These are phyloP conservation scores for Gnomoniopsis sp. DNA, from an alignment of 2,329 filamentous ascomycete genomes.

Conservation along the genomic window DNA sequence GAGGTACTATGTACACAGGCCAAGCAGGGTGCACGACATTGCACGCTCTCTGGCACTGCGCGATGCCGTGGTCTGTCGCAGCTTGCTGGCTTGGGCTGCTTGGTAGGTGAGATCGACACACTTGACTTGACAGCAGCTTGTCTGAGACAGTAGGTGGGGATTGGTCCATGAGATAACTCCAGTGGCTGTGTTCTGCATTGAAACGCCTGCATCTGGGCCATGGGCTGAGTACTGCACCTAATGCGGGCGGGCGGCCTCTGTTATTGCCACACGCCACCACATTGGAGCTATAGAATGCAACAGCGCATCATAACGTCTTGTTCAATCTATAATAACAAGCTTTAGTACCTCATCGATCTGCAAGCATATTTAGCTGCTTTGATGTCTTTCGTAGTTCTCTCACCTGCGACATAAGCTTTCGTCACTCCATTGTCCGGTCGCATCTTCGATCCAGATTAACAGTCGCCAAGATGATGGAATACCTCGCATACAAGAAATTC, in stretches of 20 bases:
- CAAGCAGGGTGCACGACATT: not conserved
- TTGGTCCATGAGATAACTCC: constrained; percentile 4
- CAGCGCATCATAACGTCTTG: not conserved
- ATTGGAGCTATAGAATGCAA: not conserved
- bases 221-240: not conserved
- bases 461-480: constrained; percentile 54
- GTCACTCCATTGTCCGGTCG: not conserved
- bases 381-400: not conserved
- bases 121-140: not conserved
- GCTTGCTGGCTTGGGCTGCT: too few species aligned
- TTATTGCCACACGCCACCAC: constrained; percentile 12
- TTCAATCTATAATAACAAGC: not conserved
- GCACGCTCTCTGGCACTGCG: not conserved
- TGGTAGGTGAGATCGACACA: not conserved
- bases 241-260: constrained; percentile 2
- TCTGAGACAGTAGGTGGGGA: not conserved
- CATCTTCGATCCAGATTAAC: not conserved
- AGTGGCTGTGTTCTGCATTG: constrained; percentile 14
- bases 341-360: too few species aligned
- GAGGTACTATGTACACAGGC: too few species aligned
- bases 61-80: not conserved
- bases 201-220: not conserved
- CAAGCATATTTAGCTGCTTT: too few species aligned
- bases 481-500: constrained; percentile 59
- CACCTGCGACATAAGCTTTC: not conserved